A percentile compares a stretch with the other conserved stretches of the same genome.
Evolutionary conservation across 208 protist species (phyloP).

Genomic region (Leishmania martiniquensis): DNA sequence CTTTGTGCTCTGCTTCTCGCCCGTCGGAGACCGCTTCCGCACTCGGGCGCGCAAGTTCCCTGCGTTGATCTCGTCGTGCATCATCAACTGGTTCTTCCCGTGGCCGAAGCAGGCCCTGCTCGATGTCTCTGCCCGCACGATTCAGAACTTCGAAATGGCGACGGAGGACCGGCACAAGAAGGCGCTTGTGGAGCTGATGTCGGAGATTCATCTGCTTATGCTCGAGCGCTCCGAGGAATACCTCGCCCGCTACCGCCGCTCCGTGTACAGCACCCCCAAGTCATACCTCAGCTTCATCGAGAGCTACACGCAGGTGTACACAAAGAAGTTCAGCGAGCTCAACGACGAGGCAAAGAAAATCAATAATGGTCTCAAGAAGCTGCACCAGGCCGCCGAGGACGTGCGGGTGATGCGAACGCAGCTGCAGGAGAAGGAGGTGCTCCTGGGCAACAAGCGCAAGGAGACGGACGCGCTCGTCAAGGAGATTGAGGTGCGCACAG

Average conservation of each 20-base stretch:
- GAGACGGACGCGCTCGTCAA: constrained; percentile 94
- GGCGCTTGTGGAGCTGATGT: constrained; percentile 92
- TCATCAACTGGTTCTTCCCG: constrained; percentile 99
- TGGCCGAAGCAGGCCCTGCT: constrained; percentile 97
- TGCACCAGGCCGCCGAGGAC: constrained; percentile 94
- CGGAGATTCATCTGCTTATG: constrained; percentile 92
- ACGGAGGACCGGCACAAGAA: constrained; percentile 91
- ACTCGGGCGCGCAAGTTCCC: constrained; percentile 97
- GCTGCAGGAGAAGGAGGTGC: constrained; percentile 95
- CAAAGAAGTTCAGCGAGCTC: constrained; percentile 92
- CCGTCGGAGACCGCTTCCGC: constrained; percentile 97
- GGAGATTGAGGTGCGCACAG: constrained; percentile 94
- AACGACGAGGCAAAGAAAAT: constrained; percentile 93
- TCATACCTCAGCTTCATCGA: constrained; percentile 95
- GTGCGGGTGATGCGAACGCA: constrained; percentile 95
- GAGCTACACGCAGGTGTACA: constrained; percentile 93
- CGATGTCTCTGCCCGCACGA: constrained; percentile 92
- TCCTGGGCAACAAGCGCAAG: constrained; percentile 91
- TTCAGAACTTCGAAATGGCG: constrained; percentile 93
- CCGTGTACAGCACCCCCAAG: constrained; percentile 94
- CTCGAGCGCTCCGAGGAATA: constrained; percentile 92
- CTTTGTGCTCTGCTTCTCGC: constrained; percentile 98
- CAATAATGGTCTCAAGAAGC: constrained; percentile 95
- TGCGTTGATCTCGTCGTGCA: constrained; percentile 96
- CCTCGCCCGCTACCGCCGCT: constrained; percentile 92